These are phyloP conservation scores for Globisporangium iwayamae DNA, from an alignment of 352 stramenopile species.

Conservation along the genomic window DNA sequence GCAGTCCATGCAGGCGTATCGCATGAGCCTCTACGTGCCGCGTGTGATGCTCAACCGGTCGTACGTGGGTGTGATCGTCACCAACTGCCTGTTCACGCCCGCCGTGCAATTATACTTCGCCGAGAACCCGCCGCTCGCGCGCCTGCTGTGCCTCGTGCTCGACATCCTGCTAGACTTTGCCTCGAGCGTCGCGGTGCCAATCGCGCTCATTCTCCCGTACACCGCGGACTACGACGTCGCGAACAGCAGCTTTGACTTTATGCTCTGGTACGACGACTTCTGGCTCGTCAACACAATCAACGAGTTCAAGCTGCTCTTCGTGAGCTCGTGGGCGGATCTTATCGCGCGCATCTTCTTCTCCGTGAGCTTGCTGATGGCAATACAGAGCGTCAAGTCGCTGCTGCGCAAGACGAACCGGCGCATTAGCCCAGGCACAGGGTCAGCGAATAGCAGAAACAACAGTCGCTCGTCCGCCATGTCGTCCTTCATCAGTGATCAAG, in stretches of 20 bases:
- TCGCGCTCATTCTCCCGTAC: slow-evolving; percentile 14
- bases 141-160: slow-evolving; percentile 14
- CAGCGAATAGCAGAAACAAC: not conserved
- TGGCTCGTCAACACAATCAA: slow-evolving; percentile 28
- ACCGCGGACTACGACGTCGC: slow-evolving; percentile 5
- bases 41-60: slow-evolving; percentile 16
- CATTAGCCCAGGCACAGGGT: not conserved
- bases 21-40: slow-evolving; percentile 17
- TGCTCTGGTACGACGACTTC: slow-evolving; percentile 23
- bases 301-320: slow-evolving; percentile 23
- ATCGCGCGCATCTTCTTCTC: slow-evolving; percentile 34
- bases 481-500: not conserved
- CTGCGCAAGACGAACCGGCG: slow-evolving; percentile 7
- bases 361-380: slow-evolving; percentile 24
- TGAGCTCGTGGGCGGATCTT: slow-evolving; percentile 34
- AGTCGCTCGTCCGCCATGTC: not conserved
- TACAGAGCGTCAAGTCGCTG: slow-evolving; percentile 32
- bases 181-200: slow-evolving; percentile 17
- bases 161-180: slow-evolving; percentile 23
- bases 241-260: not conserved
- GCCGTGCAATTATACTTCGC: not conserved
- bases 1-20: slow-evolving; percentile 28
- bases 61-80: slow-evolving; percentile 16
- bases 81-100: slow-evolving; percentile 21
- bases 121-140: slow-evolving; percentile 6